Evolutionary conservation across 2,329 filamentous ascomycete genomes (phyloP), one percentile per base, ranked within the genome.

Genomic region (Tolypocladium capitatum): DNA sequence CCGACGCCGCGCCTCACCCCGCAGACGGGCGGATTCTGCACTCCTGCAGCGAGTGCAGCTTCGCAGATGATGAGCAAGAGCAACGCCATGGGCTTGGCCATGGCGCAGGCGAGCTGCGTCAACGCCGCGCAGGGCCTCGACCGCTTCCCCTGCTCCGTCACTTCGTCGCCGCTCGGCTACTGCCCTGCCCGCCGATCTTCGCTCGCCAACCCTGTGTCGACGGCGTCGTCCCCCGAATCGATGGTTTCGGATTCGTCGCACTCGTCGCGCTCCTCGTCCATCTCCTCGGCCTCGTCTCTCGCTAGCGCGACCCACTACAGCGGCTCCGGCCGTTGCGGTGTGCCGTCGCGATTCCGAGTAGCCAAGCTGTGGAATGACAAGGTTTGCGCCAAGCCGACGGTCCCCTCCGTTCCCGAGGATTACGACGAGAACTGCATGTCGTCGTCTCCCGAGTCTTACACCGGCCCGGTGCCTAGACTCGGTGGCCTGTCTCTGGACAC

Each of bases 191-290:
- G 79, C 51, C 77, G 78, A 51, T 80, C 78, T 14, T 82, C 79
- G 16, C 73, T 82, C 51, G 78, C 78, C 60, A 80, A 74, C 58
- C 80, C 79, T 18, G 68, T 79, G 55, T 83, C 79, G 27, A 76
- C 75, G 30, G 73, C 75, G 32, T 83, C 80, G 50, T 83, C 80
- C 28, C 80, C 80, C 52, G 79, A 83, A 59, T 83, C 80, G 48
- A 82, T 83, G 78, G 65, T 83, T 42, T 82, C 80, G 50, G 80
- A 83, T 59, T n/a, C n/a, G n/a, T n/a, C n/a, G n/a, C n/a, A n/a
- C n/a, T 72, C 77, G 52, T 82, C 79, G 53, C 76, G 78, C 61
- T 80, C 77, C 46, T 81, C 79, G 60, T 82, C 78, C 18, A 77
- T 80, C 64, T 81, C 78, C 49, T 80, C 78, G 58, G 71, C 75